These are phyloP conservation scores for Sisymbrium irio DNA, from an alignment of 345 rosid species.

Conservation along the genomic window DNA sequence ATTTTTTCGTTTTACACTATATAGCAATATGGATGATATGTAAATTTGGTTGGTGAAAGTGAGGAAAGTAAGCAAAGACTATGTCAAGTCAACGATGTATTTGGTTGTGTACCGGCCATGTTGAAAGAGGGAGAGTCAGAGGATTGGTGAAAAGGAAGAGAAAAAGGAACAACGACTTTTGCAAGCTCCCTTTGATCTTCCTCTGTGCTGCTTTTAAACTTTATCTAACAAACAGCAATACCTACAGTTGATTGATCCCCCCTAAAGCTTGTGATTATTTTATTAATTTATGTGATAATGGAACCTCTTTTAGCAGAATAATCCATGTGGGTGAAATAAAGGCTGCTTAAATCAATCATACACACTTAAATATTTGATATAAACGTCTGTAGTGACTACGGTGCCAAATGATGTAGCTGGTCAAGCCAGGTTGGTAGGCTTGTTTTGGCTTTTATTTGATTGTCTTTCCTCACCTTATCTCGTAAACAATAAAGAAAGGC, in stretches of 20 bases:
- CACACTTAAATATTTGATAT: background rate
- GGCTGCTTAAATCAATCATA: constrained; percentile 10
- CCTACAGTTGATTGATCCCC: background rate
- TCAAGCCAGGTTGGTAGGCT: constrained; percentile 2
- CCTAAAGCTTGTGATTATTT: background rate
- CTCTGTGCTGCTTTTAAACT: background rate
- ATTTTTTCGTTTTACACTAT: background rate
- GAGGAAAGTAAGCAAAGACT: background rate
- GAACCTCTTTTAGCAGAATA: background rate
- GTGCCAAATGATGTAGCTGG: constrained; percentile 26
- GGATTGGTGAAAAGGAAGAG: constrained; percentile 7
- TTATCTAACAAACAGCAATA: background rate
- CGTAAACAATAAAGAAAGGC: background rate
- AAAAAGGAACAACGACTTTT: constrained; percentile 10
- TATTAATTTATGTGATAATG: background rate
- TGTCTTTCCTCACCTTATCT: background rate
- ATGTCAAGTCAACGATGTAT: background rate
- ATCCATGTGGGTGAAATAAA: constrained; percentile 17
- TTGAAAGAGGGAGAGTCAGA: background rate
- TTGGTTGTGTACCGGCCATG: background rate
- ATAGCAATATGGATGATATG: background rate
- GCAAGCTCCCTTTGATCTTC: background rate
- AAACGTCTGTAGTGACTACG: background rate
- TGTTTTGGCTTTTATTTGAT: background rate
- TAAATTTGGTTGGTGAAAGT: background rate